Evolutionary conservation across 23 red algal genomes (phyloP).

Genomic region (Cyanidiococcus yangmingshanensis): DNA sequence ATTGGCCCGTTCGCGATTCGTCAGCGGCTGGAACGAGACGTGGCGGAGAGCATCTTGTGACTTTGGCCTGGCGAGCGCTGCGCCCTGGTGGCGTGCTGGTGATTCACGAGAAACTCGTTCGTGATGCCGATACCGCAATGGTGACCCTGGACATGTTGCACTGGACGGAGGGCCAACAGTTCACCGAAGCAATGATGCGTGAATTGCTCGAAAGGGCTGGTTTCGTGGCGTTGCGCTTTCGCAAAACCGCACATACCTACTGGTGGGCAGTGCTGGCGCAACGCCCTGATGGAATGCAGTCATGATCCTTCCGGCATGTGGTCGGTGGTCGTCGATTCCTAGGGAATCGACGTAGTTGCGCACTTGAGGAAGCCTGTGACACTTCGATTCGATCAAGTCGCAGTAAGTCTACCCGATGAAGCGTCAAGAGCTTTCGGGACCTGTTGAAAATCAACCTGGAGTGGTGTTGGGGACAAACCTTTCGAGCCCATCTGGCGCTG

Average conservation of each 20-base stretch:
- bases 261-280: conserved; percentile 10
- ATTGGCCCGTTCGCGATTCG: neutral
- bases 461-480: too few species aligned
- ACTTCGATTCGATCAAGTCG: too few species aligned
- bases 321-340: too few species aligned
- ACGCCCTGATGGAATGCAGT: too few species aligned
- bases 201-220: neutral
- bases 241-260: conserved; percentile 1
- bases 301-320: too few species aligned
- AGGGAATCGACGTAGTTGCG: too few species aligned
- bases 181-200: neutral
- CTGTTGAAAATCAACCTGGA: too few species aligned
- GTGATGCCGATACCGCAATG: conserved; percentile 7
- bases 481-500: too few species aligned
- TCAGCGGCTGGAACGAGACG: neutral
- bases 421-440: too few species aligned
- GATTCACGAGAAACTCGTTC: conserved; percentile 18
- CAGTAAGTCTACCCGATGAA: too few species aligned
- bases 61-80: neutral
- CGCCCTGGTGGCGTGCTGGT: neutral
- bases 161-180: conserved; percentile 18
- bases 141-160: conserved; percentile 17
- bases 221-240: conserved; percentile 8
- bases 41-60: neutral
- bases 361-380: too few species aligned